Conservation (phyloP, 495 filamentous ascomycete genomes). For the Aspergillus sparsus region DNA sequence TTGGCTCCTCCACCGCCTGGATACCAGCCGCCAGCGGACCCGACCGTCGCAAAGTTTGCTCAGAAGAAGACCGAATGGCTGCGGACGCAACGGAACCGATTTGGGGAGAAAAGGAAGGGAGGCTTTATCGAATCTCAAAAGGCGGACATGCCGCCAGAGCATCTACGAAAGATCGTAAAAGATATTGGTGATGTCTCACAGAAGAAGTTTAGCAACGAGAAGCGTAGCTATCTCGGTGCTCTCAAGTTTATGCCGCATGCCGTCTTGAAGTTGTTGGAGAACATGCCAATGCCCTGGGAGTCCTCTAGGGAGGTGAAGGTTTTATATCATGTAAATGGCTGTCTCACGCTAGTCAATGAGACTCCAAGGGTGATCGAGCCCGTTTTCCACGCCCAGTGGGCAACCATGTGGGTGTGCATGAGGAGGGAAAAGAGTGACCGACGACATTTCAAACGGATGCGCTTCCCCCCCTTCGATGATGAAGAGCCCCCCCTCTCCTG, state of each 20-base stretch:
- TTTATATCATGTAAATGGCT: conserved; percentile 97
- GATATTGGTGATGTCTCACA: conserved; percentile 99
- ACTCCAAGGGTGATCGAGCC: conserved; percentile 96
- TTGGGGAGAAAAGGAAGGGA: conserved; percentile 93
- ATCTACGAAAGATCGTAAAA: conserved; percentile 96
- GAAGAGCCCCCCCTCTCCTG: conserved; percentile 97
- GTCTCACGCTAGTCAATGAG: conserved; percentile 96
- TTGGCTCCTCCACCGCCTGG: conserved; percentile 86
- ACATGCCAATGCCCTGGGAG: conserved; percentile 99
- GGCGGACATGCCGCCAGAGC: conserved; percentile 97
- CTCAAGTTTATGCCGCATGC: conserved; percentile 99
- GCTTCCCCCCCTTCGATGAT: conserved; percentile 98
- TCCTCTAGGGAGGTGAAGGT: conserved; percentile 94
- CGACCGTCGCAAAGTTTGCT: conserved; percentile 89
- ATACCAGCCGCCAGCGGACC: conserved; percentile 80
- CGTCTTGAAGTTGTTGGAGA: conserved; percentile 97
- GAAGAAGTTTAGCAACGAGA: conserved; percentile 99
- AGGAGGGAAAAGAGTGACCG: conserved; percentile 95
- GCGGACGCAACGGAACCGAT: conserved; percentile 86
- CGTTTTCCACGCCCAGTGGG: conserved; percentile 98
- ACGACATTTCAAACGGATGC: conserved; percentile 97
- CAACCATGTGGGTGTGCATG: conserved; percentile 99
- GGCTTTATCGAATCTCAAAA: conserved; percentile 98
- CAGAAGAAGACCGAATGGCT: conserved; percentile 99
- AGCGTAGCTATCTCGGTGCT: conserved; percentile 95